Conservation (phyloP, 176 grass and related monocot species). For the Musa troglodytarum region DNA sequence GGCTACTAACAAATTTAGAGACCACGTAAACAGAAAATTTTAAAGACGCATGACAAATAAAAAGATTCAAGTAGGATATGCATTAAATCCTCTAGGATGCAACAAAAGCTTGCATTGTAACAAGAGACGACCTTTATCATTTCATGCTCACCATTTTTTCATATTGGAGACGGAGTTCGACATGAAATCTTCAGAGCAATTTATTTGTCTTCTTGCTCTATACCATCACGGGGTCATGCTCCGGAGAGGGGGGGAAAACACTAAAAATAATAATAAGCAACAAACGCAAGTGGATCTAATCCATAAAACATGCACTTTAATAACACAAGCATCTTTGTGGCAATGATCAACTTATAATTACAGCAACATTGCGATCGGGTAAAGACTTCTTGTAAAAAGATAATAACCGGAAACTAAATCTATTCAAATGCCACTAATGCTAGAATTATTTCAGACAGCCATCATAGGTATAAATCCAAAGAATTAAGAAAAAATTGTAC, state of each 20-base stretch:
- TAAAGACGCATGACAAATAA: no score
- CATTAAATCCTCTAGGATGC: no score
- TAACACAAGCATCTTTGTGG: not conserved
- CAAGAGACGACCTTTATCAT: not conserved
- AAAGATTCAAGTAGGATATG: no score
- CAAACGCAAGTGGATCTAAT: not conserved
- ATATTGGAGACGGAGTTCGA: not conserved
- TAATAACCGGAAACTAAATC: conserved; percentile 25
- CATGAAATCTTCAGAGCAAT: conserved; percentile 3
- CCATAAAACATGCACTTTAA: conserved; percentile 6
- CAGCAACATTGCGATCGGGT: not conserved
- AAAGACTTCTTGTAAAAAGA: not conserved
- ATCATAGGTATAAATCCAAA: conserved; percentile 18
- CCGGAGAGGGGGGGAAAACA: not conserved
- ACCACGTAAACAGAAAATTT: no score
- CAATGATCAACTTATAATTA: not conserved
- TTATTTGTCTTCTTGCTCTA: not conserved
- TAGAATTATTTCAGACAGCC: conserved; percentile 39
- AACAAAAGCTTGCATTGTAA: no score
- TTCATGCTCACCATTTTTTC: no score
- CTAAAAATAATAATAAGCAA: not conserved
- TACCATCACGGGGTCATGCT: conserved; percentile 3
- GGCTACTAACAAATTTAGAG: no score
- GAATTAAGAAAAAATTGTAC: not conserved
- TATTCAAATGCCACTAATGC: conserved; percentile 29